Conservation (phyloP, 2,329 filamentous ascomycete genomes). For the Trichoderma harzianum region DNA sequence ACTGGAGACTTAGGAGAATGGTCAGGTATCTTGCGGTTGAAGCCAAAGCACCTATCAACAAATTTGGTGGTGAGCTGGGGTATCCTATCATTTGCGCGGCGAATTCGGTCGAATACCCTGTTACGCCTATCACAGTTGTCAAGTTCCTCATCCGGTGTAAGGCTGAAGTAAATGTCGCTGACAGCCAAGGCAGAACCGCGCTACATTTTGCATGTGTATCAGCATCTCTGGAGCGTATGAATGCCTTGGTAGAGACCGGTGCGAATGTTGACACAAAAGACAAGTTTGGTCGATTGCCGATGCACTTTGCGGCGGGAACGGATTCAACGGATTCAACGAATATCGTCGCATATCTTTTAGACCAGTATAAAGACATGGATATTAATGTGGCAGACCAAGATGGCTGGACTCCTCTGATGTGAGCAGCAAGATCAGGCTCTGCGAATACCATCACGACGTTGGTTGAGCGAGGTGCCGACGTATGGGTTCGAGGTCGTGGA, state of each 20-base stretch:
- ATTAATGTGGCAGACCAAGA: background rate
- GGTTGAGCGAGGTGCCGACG: background rate
- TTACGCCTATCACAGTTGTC: background rate
- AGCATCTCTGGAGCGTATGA: background rate
- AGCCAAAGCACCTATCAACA: background rate
- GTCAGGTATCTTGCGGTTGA: background rate
- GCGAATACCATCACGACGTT: background rate
- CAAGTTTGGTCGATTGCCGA: background rate
- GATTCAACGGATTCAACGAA: too few relatives aligned
- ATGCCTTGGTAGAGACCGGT: background rate
- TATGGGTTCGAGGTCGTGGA: background rate
- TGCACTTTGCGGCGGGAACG: background rate
- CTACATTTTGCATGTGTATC: background rate
- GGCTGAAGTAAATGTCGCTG: background rate
- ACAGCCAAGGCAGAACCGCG: background rate
- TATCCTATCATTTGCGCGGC: background rate
- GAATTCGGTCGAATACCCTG: background rate
- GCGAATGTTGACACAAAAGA: background rate
- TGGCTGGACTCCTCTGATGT: background rate
- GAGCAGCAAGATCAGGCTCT: background rate
- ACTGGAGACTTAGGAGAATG: background rate
- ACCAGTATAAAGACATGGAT: background rate
- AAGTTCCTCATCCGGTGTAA: background rate
- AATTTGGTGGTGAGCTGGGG: background rate
- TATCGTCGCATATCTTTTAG: background rate